phyloP scores from a whole-genome alignment of 164 flowering plant genomes.

The Hamamelis virginiana region DNA sequence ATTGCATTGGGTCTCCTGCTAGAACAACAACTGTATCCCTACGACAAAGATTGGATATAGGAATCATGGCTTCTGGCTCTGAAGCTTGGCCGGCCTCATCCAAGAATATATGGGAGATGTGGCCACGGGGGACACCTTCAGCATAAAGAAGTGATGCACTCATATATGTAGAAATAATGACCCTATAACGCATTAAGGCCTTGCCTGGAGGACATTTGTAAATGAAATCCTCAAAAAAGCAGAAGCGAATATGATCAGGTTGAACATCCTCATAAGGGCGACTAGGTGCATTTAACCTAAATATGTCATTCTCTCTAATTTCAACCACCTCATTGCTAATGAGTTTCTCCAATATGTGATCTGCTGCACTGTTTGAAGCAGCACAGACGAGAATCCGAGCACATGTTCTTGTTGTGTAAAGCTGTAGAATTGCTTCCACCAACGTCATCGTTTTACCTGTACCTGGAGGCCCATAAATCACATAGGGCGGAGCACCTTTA shows the following conservation, averaged over 20 bases:
- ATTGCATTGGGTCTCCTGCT: conserved; percentile 94
- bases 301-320: conserved; percentile 47
- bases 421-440: conserved; percentile 81
- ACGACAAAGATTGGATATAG: conserved; percentile 57
- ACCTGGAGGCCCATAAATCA: conserved; percentile 96
- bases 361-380: conserved; percentile 93
- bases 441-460: conserved; percentile 91
- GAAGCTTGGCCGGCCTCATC: conserved; percentile 99
- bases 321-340: conserved; percentile 30
- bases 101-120: conserved; percentile 83
- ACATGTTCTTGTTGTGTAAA: conserved; percentile 37
- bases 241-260: conserved; percentile 48
- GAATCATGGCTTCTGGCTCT: conserved; percentile 91
- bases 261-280: conserved; percentile 70
- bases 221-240: conserved; percentile 51
- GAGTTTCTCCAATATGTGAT: conserved; percentile 66
- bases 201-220: conserved; percentile 65
- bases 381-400: conserved; percentile 80
- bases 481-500: conserved; percentile 80
- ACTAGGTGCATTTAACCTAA: conserved; percentile 75
- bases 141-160: conserved; percentile 71
- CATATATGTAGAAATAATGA: conserved; percentile 82
- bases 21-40: conserved; percentile 71
- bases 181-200: conserved; percentile 50
- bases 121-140: conserved; percentile 63